Evolutionary conservation across 306 rosid species (phyloP).

Genomic region (Cicer pinnatifidum): DNA sequence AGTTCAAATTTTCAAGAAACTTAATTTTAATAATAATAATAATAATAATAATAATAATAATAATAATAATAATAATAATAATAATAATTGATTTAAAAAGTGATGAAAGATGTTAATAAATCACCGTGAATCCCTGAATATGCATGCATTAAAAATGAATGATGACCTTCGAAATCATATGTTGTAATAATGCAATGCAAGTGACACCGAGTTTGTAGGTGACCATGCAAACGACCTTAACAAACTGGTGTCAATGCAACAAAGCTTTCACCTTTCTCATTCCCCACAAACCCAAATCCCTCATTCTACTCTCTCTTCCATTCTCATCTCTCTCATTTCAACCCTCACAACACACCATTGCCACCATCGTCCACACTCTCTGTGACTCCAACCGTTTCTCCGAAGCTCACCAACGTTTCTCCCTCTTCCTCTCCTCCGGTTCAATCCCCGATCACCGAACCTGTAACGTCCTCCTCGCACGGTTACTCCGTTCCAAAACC

Average conservation of each 20-base stretch:
- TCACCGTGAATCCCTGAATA: no score
- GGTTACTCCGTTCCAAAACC: conserved; percentile 60
- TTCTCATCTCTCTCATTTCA: conserved; percentile 20
- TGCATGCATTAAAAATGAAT: no score
- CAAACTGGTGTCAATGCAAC: conserved; percentile 4
- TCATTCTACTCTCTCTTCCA: conserved; percentile 22
- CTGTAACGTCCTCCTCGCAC: conserved; percentile 76
- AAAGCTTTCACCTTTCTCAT: conserved; percentile 28
- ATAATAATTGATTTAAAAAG: no score
- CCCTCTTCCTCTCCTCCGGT: conserved; percentile 54
- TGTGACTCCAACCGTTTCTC: conserved; percentile 69
- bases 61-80: no score
- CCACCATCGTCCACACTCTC: conserved; percentile 65
- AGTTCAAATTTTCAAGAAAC: no score
- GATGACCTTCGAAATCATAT: no score
- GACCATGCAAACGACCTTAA: conserved; percentile 16
- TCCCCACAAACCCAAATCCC: conserved; percentile 30
- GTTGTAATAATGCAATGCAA: not conserved
- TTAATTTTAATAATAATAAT: no score
- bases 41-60: no score
- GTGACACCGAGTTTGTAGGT: not conserved
- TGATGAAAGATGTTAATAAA: no score
- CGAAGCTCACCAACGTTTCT: conserved; percentile 72
- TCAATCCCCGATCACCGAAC: conserved; percentile 77
- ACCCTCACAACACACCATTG: conserved; percentile 43